Conservation (phyloP, 129 eudicot genomes). For the Centrapalus pauciflorus region DNA sequence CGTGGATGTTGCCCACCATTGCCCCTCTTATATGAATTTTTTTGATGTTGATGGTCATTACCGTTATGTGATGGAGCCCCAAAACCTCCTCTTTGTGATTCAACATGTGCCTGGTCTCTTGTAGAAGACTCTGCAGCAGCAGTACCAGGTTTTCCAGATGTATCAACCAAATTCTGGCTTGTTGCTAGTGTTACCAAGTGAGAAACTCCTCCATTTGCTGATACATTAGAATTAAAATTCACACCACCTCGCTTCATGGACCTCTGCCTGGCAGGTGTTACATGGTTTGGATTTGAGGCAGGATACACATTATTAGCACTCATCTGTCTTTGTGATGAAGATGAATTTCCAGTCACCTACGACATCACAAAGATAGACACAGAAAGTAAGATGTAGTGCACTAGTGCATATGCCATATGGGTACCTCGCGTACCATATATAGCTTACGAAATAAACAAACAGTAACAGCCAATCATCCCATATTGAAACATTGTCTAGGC, state of each 20-base stretch:
- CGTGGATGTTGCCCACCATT: constrained; percentile 54
- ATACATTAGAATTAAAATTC: constrained; percentile 18
- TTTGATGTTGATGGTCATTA: constrained; percentile 45
- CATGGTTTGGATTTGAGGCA: constrained; percentile 34
- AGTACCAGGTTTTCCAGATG: constrained; percentile 23
- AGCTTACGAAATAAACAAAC: neutral
- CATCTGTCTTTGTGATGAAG: constrained; percentile 31
- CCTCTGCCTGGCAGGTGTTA: constrained; percentile 40
- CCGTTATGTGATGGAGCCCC: constrained; percentile 35
- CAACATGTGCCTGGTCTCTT: constrained; percentile 32
- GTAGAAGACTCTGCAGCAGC: constrained; percentile 30
- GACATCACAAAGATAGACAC: neutral
- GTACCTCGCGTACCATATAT: neutral
- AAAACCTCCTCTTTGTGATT: constrained; percentile 42
- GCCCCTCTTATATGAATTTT: constrained; percentile 40
- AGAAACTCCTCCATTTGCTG: constrained; percentile 41
- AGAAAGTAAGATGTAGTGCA: neutral
- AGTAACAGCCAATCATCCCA: neutral
- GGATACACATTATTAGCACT: constrained; percentile 24
- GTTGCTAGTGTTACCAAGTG: constrained; percentile 31
- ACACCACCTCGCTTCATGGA: constrained; percentile 50
- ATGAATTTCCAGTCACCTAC: constrained; percentile 35
- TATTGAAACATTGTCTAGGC: no score
- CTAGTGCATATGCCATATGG: neutral
- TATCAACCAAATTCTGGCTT: constrained; percentile 19